Evolutionary conservation across 2,329 filamentous ascomycete genomes (phyloP), one percentile per base, ranked within the genome.

Genomic region (Epichloe scottii): DNA sequence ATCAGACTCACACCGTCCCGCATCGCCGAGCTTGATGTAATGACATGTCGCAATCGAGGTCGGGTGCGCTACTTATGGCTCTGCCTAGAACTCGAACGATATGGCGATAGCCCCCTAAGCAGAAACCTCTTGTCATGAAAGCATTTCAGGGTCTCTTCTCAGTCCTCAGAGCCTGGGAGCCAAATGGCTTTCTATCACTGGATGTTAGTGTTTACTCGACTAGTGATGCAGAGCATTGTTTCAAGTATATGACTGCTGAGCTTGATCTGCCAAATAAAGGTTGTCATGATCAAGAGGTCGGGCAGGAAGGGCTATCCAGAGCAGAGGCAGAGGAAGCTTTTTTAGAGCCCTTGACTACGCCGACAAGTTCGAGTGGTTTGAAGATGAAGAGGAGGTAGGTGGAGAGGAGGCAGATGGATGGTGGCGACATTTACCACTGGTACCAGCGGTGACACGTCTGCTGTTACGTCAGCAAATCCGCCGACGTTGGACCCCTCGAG

Each of bases 141-240:
- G 63, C 59, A 51, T 62, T 68, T 50, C 49, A 61, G 54, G 55
- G 53, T 49, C 51, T 68, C 34, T 63, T 69, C 47, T 56, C 53
- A 45, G 53, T 52, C 49, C 63, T 68, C 19, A 63, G 59, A 58
- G 35, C 43, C 54, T 68, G 62, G 64, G 60, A 66, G 53, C 61
- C 60, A 53, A 51, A 55, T n/a, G 54, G 62, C 48, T 56, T 60
- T 46, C 60, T 70, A 50, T 45, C 61, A 26, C 63, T 70, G 39
- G 68, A 69, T 58, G 64, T 68, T 34, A 68, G 63, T 52, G 53
- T 68, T 38, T 62, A 66, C 59, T 70, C 68, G 17, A 62, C 61
- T 10, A 67, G 64, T 50, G 66, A 69, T 46, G 57, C 55, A 38
- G 43, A 66, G 48, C 63, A 69, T 56, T 63, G 59, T 57, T 67